A percentile compares a stretch with the other conserved stretches of the same genome.
phyloP scores from a whole-genome alignment of 2,329 filamentous ascomycete species.

The Colletotrichum theobromicola region DNA sequence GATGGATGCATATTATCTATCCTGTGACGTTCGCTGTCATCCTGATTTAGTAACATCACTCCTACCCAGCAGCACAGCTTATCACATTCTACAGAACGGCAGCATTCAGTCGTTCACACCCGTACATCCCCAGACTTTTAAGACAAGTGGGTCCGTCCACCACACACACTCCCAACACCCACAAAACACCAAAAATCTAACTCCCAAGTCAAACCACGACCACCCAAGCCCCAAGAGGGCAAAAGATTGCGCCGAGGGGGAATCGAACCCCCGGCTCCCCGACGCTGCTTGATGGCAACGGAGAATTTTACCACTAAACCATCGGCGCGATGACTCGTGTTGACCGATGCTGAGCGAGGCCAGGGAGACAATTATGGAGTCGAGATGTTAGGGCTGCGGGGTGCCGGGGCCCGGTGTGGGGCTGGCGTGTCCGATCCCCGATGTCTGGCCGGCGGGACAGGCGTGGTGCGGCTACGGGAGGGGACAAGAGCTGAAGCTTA shows the following conservation, averaged over 20 bases:
- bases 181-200: background rate
- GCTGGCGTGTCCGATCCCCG: background rate
- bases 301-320: constrained; percentile 23
- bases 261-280: constrained; percentile 21
- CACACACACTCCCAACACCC: background rate
- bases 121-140: background rate
- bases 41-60: background rate
- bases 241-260: constrained; percentile 14
- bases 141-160: background rate
- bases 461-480: background rate
- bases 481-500: background rate
- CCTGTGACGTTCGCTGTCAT: background rate
- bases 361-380: background rate
- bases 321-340: constrained; percentile 8
- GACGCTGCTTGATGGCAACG: constrained; percentile 18
- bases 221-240: background rate
- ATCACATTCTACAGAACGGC: fast-evolving
- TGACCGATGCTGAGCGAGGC: fast-evolving
- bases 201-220: fast-evolving
- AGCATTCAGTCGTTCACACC: background rate
- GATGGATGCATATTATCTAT: no score
- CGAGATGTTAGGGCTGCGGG: background rate
- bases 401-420: background rate
- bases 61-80: no score
- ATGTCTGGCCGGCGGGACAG: background rate